phyloP scores from a whole-genome alignment of 495 filamentous ascomycete genomes.

The Hyaloscypha finlandica region DNA sequence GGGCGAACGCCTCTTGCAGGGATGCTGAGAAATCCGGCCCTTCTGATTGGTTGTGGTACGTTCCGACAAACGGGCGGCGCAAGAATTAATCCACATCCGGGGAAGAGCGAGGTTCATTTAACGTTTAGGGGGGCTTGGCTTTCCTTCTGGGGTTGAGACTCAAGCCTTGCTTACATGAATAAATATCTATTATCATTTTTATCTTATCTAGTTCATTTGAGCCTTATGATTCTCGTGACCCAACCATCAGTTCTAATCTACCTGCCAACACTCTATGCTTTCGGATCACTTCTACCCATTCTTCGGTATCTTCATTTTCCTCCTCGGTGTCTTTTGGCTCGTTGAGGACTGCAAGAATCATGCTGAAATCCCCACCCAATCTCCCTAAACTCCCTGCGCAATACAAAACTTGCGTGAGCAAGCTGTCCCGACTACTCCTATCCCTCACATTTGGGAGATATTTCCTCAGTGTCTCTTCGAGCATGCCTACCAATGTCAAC shows the following conservation, averaged over 20 bases:
- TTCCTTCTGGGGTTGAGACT: neutral
- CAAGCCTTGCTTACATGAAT: neutral
- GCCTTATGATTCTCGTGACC: conserved; percentile 32
- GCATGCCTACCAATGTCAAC: conserved; percentile 77
- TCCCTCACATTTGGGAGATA: conserved; percentile 88
- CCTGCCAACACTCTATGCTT: conserved; percentile 88
- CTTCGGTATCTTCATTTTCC: conserved; percentile 55
- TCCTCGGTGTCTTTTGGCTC: conserved; percentile 54
- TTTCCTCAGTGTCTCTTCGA: conserved; percentile 72
- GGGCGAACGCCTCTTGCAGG: neutral
- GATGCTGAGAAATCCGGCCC: conserved; percentile 4
- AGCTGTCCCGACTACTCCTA: conserved; percentile 73
- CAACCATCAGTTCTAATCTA: conserved; percentile 80
- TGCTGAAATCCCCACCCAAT: conserved; percentile 88
- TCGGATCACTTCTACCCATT: conserved; percentile 92
- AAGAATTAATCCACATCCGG: neutral
- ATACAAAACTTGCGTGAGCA: conserved; percentile 94
- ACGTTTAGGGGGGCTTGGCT: neutral
- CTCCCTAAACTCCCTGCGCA: conserved; percentile 92
- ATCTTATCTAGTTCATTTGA: neutral
- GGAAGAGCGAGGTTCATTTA: neutral
- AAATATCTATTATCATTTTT: neutral
- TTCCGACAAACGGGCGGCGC: neutral
- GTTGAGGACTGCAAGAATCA: conserved; percentile 73
- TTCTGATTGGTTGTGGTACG: conserved; percentile 9